Percentiles rank a stretch among this genome's conserved stretches.
These are phyloP conservation scores for Strobilomyces confusus DNA, from an alignment of 768 basidiomycete genomes.

Conservation along the genomic window DNA sequence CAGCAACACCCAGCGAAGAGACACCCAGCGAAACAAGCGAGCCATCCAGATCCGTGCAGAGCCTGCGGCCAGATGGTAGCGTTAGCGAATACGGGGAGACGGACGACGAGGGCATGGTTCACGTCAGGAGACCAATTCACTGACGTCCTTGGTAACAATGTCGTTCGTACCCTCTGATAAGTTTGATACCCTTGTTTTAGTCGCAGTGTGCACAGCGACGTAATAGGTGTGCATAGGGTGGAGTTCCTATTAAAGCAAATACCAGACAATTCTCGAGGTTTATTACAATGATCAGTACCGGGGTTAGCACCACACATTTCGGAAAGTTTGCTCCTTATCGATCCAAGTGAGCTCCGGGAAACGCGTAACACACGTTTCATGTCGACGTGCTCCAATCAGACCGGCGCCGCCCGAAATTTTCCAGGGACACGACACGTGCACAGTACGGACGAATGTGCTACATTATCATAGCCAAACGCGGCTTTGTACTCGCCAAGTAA, in stretches of 20 bases:
- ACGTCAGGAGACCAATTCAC: slow-evolving; percentile 57
- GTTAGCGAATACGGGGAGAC: slow-evolving; percentile 74
- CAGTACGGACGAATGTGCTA: background rate
- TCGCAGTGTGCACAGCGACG: slow-evolving; percentile 4
- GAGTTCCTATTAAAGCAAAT: background rate
- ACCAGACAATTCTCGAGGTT: background rate
- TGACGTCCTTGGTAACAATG: slow-evolving; percentile 12
- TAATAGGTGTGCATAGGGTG: slow-evolving; percentile 8
- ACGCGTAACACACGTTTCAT: background rate
- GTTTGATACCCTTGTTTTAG: slow-evolving; percentile 26
- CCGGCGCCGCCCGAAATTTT: background rate
- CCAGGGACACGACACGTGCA: background rate
- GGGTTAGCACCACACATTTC: too few species aligned
- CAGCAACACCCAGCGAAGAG: slow-evolving; percentile 23
- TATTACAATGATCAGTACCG: too few species aligned
- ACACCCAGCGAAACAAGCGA: slow-evolving; percentile 26
- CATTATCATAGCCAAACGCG: too few species aligned
- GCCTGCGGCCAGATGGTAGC: slow-evolving; percentile 45
- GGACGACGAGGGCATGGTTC: slow-evolving; percentile 81
- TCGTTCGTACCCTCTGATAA: slow-evolving; percentile 2
- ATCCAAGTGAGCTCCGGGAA: too few species aligned
- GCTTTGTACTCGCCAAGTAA: too few species aligned
- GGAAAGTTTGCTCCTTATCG: too few species aligned
- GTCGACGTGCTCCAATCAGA: background rate
- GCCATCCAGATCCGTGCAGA: slow-evolving; percentile 26